Base-by-base conservation (phyloP, 169 alveolate species). In the Eimeria sp. region DNA sequence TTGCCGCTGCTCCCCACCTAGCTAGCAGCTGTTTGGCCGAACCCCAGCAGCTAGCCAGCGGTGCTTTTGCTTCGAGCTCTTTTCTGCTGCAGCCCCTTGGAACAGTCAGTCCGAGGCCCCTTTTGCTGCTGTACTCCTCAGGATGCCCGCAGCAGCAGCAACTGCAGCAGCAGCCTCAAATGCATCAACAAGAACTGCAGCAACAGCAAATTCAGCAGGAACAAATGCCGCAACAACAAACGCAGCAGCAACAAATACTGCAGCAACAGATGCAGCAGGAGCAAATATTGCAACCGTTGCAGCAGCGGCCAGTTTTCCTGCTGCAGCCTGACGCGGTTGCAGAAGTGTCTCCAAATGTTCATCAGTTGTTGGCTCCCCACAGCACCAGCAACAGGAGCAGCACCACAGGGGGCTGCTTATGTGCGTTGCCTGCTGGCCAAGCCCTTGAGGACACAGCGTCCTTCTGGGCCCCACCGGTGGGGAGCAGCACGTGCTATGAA, bases 1-100 rank as follows among this genome's bases (percentile, higher is more conserved):
- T 40, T 0, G 87, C 87, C 14, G 87, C 54, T 40, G 27, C 61
- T 43, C 63, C 87, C 3, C 87, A 34, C 11, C 58, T 76, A 34
- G 87, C 87, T n/a, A 43, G 87, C 27, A 47, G 87, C 87, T 76
- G 87, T 30, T 6, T 76, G 49, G 63, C 87, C 13, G 61, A 25
- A 1, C 6, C 87, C 63, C 57, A 13, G 30, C 87, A 76, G 61
- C 54, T 76, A 10, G 34, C 54, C 40, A 76, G 63, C 61, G 87
- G 40, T 20, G 87, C 54, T n/a, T 76, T 22, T 47, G 34, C 54
- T n/a, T 9, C 87, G 16, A 30, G 61, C 61, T 61, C 58, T 13
- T 7, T 34, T 20, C 58, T 47, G 43, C 87, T 76, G 63, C 63
- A 34, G 61, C 22, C 54, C 13, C 34, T 43, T 10, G 11, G 27